A percentile compares a stretch with the other conserved stretches of the same genome.
Evolutionary conservation across 164 flowering plant genomes (phyloP).

Genomic region (Akebia trifoliata): DNA sequence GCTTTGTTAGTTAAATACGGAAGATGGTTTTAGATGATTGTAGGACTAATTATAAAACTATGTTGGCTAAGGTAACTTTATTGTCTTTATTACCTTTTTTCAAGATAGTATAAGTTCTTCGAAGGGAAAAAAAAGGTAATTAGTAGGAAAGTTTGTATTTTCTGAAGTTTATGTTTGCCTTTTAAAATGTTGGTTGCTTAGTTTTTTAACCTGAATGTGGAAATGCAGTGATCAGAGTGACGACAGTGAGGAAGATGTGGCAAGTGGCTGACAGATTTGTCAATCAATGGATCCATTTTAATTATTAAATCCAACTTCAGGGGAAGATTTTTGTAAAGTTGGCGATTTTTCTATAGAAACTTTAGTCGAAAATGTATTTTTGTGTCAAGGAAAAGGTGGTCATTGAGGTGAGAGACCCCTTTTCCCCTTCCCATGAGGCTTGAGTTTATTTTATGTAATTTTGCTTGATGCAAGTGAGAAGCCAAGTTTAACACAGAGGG

Average conservation of each 20-base stretch:
- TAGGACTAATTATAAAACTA: no score
- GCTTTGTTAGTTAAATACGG: no score
- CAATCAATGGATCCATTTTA: not conserved
- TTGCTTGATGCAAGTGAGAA: conserved; percentile 4
- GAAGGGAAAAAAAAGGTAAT: not conserved
- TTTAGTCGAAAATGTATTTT: no score
- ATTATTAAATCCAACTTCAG: not conserved
- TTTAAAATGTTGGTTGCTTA: not conserved
- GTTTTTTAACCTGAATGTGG: not conserved
- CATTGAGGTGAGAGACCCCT: no score
- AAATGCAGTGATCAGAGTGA: conserved; percentile 84
- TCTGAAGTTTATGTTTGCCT: not conserved
- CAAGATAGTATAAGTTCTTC: no score
- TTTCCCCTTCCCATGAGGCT: no score
- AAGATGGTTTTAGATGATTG: no score
- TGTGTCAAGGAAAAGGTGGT: no score
- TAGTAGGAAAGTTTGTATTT: not conserved
- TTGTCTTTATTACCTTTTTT: no score
- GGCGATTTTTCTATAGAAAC: not conserved
- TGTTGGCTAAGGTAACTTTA: no score
- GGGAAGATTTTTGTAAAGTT: conserved; percentile 11
- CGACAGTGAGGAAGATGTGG: conserved; percentile 59
- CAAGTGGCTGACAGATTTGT: conserved; percentile 31
- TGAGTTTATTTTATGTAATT: not conserved
- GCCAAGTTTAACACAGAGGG: no score